These are phyloP conservation scores for Orbilia blumenaviensis DNA, from an alignment of 2,329 filamentous ascomycete genomes.

Conservation along the genomic window DNA sequence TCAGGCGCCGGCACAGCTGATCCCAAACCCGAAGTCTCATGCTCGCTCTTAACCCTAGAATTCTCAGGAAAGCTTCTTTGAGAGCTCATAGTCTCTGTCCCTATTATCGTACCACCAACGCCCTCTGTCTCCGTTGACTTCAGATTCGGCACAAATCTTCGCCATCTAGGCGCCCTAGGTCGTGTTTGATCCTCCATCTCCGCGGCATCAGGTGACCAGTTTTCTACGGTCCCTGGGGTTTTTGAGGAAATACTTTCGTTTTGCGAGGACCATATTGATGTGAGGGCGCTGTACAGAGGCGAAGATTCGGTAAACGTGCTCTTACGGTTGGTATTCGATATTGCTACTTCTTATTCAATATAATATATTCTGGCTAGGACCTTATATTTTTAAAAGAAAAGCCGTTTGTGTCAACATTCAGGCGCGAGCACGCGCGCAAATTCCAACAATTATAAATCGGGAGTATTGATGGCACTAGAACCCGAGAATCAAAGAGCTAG, in stretches of 20 bases:
- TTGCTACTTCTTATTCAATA: too few relatives aligned
- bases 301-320: not conserved
- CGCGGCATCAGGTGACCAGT: conserved; percentile 19
- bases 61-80: not conserved
- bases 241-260: conserved; percentile 10
- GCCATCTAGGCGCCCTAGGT: not conserved
- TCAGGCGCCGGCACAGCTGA: not conserved
- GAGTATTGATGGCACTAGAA: too few relatives aligned
- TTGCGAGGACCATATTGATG: not conserved
- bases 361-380: too few relatives aligned
- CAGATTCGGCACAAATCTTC: conserved; percentile 10
- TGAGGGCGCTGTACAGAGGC: not conserved
- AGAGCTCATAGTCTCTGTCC: conserved; percentile 17
- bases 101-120: not conserved
- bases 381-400: too few relatives aligned
- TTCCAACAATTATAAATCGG: too few relatives aligned
- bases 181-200: not conserved
- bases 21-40: not conserved
- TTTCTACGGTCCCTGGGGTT: not conserved
- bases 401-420: too few relatives aligned
- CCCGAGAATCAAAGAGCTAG: too few relatives aligned
- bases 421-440: too few relatives aligned
- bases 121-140: not conserved
- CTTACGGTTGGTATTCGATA: not conserved
- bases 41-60: not conserved